Base-by-base conservation (phyloP, 495 filamentous ascomycete species). In the Xylaria castorea region DNA sequence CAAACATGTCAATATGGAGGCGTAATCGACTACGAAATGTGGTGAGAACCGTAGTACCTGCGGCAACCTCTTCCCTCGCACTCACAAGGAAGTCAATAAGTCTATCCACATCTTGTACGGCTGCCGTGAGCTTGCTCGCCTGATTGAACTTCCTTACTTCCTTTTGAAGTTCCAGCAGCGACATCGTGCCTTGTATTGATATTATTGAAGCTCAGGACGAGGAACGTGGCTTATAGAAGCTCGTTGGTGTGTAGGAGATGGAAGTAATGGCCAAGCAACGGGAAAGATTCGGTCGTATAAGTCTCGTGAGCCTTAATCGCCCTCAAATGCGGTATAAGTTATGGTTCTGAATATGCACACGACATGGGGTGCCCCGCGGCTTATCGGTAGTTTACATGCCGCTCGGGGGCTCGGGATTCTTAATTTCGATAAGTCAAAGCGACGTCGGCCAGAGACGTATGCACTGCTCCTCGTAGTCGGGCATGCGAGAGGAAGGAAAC, bases 71-170 rank as follows among this genome's bases (percentile, higher is more conserved):
- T 58, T 94, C 88, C 57, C 93, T 87, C 22, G 94, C 93, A 16
- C 84, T 85, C 74, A 89, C 87, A 34, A 99, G 87, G 61, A 92
- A 82, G 69, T 93, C 89, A 64, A 99, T 93, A 67, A 92, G 91
- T 44, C 86, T 86, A 78, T 97, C 93, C 3, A 97, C 91, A 87
- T 94, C 90, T 38, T 89, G 83, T 25, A 95, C 87, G 27, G 89
- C 91, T 72, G 92, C 87, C 1, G 87, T 87, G 20, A 94, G 88
- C 76, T 92, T 93, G n/a, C 88, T 84, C 74, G 86, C 89, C 79
- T 87, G 90, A 71, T 83, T 85, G n/a, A 97, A 86, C 75, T 89
- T 86, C 58, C 90, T 88, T 69, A 94, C 87, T 73, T 95, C 94
- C 73, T 89, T 88, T 75, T 93, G 85, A 46, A 97, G 88, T 22